Conservation (phyloP, 805 yeast species). For the Tetrapisispora arboricola region DNA sequence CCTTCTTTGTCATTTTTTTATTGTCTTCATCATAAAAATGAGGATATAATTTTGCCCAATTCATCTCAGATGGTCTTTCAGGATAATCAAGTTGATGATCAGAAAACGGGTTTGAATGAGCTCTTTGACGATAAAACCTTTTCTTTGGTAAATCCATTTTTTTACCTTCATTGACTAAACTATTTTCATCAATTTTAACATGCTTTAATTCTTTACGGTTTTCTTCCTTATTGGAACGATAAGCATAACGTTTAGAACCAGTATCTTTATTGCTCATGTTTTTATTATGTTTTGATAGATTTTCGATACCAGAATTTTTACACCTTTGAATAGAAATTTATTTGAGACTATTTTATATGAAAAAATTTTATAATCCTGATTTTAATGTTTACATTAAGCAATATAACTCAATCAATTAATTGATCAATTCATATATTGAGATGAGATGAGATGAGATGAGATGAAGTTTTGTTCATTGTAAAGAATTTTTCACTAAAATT, state of each 20-base stretch:
- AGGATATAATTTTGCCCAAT: constrained; percentile 77
- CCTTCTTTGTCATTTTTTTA: constrained; percentile 39
- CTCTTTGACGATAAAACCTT: constrained; percentile 88
- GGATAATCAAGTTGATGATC: constrained; percentile 93
- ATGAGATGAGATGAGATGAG: constrained; percentile 4
- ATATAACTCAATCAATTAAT: too few species aligned
- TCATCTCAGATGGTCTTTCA: constrained; percentile 66
- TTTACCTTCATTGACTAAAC: constrained; percentile 7
- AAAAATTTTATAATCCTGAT: too few species aligned
- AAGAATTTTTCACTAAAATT: constrained; percentile 2
- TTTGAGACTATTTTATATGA: too few species aligned
- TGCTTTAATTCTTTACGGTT: constrained; percentile 38
- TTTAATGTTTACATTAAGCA: too few species aligned
- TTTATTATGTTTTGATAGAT: too few species aligned
- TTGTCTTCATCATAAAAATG: constrained; percentile 34
- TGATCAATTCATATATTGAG: too few species aligned
- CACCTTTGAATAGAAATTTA: not conserved
- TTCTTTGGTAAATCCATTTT: constrained; percentile 60
- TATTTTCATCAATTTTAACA: constrained; percentile 34
- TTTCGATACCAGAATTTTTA: not conserved
- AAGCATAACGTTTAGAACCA: constrained; percentile 30
- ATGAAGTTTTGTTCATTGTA: too few species aligned
- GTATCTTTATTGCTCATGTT: constrained; percentile 10
- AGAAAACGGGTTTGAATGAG: constrained; percentile 94
- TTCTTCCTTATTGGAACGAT: constrained; percentile 39